phyloP scores from a whole-genome alignment of 768 basidiomycete genomes.

The Tylopilus plumbeoviolaceoides region DNA sequence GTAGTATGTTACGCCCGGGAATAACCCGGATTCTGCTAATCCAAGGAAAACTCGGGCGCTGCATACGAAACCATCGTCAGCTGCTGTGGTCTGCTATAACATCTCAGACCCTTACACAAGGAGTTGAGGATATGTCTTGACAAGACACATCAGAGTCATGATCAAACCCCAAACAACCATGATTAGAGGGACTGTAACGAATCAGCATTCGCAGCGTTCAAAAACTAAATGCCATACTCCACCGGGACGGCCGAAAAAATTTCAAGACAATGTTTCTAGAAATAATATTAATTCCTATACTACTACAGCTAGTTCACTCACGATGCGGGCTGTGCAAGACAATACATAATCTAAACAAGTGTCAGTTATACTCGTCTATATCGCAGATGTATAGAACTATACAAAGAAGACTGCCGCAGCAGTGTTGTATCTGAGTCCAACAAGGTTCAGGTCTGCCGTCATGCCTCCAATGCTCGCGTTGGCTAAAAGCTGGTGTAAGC shows the following conservation, averaged over 20 bases:
- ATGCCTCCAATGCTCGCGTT: slow-evolving; percentile 46
- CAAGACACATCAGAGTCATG: slow-evolving; percentile 36
- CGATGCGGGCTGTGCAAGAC: slow-evolving; percentile 38
- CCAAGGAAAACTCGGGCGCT: slow-evolving; percentile 43
- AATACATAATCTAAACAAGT: slow-evolving; percentile 32
- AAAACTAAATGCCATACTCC: slow-evolving; percentile 19
- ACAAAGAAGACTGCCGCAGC: slow-evolving; percentile 39
- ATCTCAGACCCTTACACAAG: slow-evolving; percentile 24
- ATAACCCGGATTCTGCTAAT: slow-evolving; percentile 42
- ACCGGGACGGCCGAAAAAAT: slow-evolving; percentile 31
- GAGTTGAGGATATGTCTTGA: slow-evolving; percentile 28
- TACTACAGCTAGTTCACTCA: slow-evolving; percentile 15
- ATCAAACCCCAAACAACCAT: slow-evolving; percentile 37
- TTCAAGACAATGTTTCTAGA: slow-evolving; percentile 37
- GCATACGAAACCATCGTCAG: slow-evolving; percentile 3
- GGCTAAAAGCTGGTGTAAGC: slow-evolving; percentile 24
- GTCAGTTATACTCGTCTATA: not conserved
- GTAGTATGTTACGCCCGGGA: slow-evolving; percentile 38
- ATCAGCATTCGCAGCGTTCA: not conserved
- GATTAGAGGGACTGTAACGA: slow-evolving; percentile 31
- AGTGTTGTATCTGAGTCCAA: slow-evolving; percentile 35
- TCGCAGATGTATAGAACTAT: slow-evolving; percentile 2
- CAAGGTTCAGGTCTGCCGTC: slow-evolving; percentile 34
- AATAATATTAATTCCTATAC: not conserved
- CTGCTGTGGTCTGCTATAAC: no score